phyloP scores from a whole-genome alignment of 1,284 basidiomycete species.

The Ceratorhiza oryzae-sativae region DNA sequence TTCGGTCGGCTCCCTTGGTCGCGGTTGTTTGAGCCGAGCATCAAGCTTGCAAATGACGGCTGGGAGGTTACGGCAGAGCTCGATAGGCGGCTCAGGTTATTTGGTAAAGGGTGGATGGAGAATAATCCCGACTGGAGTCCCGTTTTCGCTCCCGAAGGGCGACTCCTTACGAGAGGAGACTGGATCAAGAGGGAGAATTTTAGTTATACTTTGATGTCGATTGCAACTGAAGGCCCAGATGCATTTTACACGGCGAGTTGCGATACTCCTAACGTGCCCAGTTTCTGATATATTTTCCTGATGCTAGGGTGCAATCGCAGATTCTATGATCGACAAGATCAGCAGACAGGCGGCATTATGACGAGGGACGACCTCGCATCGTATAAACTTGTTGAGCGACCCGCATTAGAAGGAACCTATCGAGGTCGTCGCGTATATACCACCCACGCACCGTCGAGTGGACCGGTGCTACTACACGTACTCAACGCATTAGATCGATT shows the following conservation, averaged over 20 bases:
- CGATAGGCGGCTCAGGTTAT: conserved; percentile 35
- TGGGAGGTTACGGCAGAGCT: conserved; percentile 59
- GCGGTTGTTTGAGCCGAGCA: conserved; percentile 76
- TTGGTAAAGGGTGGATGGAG: conserved; percentile 59
- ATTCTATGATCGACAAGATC: conserved; percentile 74
- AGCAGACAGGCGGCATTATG: conserved; percentile 77
- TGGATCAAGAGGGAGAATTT: conserved; percentile 71
- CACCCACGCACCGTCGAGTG: conserved; percentile 81
- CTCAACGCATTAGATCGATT: conserved; percentile 50
- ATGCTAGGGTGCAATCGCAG: conserved; percentile 72
- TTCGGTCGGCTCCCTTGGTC: conserved; percentile 84
- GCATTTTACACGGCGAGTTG: conserved; percentile 75
- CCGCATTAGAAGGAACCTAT: conserved; percentile 79
- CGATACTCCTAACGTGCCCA: conserved; percentile 26
- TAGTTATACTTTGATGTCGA: conserved; percentile 68
- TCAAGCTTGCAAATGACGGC: conserved; percentile 69
- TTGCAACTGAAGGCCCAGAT: conserved; percentile 72
- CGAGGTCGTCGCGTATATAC: conserved; percentile 82
- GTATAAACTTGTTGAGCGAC: conserved; percentile 76
- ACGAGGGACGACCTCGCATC: conserved; percentile 71
- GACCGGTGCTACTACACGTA: conserved; percentile 68
- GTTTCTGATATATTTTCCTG: conserved; percentile 33
- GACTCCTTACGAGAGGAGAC: conserved; percentile 75
- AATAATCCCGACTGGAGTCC: conserved; percentile 77
- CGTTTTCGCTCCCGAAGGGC: conserved; percentile 82